Base-by-base conservation (phyloP, 1,139 yeast species). In the Nakaseomyces sp. region DNA sequence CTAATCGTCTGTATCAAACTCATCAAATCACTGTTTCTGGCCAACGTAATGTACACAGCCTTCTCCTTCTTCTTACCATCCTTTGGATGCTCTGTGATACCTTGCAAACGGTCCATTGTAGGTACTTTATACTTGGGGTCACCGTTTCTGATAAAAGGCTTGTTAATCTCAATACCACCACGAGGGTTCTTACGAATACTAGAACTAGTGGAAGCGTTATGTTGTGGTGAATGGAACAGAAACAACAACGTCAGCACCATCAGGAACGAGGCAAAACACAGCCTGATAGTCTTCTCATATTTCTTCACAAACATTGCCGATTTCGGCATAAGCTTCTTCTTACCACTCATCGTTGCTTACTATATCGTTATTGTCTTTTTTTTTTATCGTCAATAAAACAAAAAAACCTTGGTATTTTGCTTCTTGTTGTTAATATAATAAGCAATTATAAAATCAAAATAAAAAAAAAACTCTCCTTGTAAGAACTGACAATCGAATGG, bases 31-130 rank as follows among this genome's bases (percentile, higher is more conserved):
- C 69, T 60, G 62, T 87, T 86, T 55, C 94, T 71, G 17, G 87
- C 89, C 41, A 87, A 66, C 2, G 88, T 74, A 46, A 87, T 80
- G 59, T 86, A 76, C 0, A 88, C 79, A 7, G 91, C 94, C 51
- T 75, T 78, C 46, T 73, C 76, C 45, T 70, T 72, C 45, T 70
- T 72, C 20, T 37, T 44, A 18, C 63, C 63, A 44, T 59, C 63
- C 41, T 60, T 60, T 10, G 64, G 65, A 32, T 56, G 60, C 8
- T 47, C 43, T 8, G 9, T 22, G 6, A 60, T 60, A 7, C 48
- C 45, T 46, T 60, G 65, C 9, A 57, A 51, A 22, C 45, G 49
- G 46, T 60, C 65, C 5, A 61, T 52, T 36, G 49, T 52, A 8
- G 64, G 64, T 45, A 55, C 45, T 33, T 48, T 32, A 40, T 54